phyloP scores from a whole-genome alignment of 495 filamentous ascomycete species.

The Lepidopterella palustris region DNA sequence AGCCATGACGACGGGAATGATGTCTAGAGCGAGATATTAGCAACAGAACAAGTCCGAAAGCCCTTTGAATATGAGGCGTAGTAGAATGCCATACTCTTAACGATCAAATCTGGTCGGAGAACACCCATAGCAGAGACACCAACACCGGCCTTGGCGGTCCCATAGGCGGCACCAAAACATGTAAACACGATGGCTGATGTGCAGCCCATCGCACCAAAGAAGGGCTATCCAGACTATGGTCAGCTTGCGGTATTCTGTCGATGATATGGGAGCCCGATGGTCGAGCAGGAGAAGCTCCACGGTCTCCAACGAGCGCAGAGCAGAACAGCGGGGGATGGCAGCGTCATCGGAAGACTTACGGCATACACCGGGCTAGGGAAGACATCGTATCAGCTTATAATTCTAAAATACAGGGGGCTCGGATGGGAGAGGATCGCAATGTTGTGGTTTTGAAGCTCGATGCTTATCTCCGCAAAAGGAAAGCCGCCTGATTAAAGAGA shows the following conservation, averaged over 20 bases:
- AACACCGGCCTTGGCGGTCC: slow-evolving; percentile 98
- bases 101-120: slow-evolving; percentile 92
- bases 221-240: slow-evolving; percentile 59
- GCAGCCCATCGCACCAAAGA: slow-evolving; percentile 99
- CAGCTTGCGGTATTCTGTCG: slow-evolving; percentile 8
- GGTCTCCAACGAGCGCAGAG: slow-evolving; percentile 5
- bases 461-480: slow-evolving; percentile 29
- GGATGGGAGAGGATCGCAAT: slow-evolving; percentile 5
- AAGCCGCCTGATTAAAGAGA: slow-evolving; percentile 32
- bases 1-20: slow-evolving; percentile 99
- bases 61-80: neutral
- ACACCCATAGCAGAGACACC: slow-evolving; percentile 98
- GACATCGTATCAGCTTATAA: slow-evolving; percentile 38
- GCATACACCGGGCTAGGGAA: slow-evolving; percentile 87
- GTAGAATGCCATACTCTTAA: slow-evolving; percentile 77
- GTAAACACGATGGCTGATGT: slow-evolving; percentile 98
- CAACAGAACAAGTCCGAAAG: neutral
- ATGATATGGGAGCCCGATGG: neutral
- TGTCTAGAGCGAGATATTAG: slow-evolving; percentile 54
- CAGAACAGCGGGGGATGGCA: slow-evolving; percentile 3
- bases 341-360: slow-evolving; percentile 58
- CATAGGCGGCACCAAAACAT: slow-evolving; percentile 96
- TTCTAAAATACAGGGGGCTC: neutral
- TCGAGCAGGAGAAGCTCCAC: neutral
- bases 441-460: slow-evolving; percentile 17